Percentiles rank a stretch among this genome's conserved stretches.
phyloP scores from a whole-genome alignment of 805 yeast species.

The Kodamaea restingae region DNA sequence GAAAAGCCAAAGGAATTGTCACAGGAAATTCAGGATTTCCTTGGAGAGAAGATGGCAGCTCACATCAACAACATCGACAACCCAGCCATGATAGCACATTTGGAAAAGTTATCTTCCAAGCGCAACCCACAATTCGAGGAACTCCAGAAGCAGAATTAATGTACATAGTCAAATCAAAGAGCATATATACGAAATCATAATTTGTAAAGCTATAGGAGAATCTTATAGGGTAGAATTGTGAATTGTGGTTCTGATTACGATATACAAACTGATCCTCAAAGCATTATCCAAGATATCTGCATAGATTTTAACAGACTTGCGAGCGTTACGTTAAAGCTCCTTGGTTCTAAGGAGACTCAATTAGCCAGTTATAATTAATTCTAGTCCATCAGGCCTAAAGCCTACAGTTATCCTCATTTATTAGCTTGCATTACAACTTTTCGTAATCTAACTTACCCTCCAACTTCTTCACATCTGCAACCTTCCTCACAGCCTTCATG shows the following conservation, averaged over 20 bases:
- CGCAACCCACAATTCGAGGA: slow-evolving; percentile 28
- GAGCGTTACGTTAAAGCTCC: no score
- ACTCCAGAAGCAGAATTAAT: slow-evolving; percentile 8
- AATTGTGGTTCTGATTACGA: no score
- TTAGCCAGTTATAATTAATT: no score
- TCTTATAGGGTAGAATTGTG: no score
- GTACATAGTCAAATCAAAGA: neutral
- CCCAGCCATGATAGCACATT: slow-evolving; percentile 34
- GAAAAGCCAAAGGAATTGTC: slow-evolving; percentile 41
- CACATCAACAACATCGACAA: slow-evolving; percentile 34
- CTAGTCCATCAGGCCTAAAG: no score
- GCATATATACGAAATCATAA: no score
- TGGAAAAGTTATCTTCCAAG: slow-evolving; percentile 34
- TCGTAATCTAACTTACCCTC: slow-evolving; percentile 96
- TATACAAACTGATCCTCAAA: no score
- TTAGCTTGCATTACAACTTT: slow-evolving; percentile 54
- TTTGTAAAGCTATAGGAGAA: no score
- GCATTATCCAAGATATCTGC: no score
- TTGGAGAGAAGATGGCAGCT: slow-evolving; percentile 47
- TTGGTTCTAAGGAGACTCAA: no score
- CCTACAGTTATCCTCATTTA: neutral
- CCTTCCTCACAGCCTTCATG: slow-evolving; percentile 98
- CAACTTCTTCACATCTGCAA: slow-evolving; percentile 91
- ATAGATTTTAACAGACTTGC: no score
- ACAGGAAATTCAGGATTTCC: slow-evolving; percentile 51